phyloP scores from a whole-genome alignment of 306 rosid species.

The Cyamopsis tetragonoloba region DNA sequence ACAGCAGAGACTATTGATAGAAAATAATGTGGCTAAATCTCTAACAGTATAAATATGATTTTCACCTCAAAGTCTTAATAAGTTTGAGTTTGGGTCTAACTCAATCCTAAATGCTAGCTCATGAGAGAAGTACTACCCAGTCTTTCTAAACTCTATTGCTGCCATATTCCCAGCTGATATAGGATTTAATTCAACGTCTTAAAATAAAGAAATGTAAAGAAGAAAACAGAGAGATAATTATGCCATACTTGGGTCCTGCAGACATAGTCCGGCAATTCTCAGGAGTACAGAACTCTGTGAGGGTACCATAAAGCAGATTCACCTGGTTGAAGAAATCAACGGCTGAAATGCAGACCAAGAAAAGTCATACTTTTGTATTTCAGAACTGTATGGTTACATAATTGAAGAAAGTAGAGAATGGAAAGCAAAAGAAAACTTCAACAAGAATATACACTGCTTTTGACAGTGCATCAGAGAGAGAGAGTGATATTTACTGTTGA shows the following conservation, averaged over 20 bases:
- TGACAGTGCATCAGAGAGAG: conserved; percentile 28
- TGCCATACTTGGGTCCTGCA: conserved; percentile 97
- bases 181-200: no score
- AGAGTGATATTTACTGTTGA: conserved; percentile 65
- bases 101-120: no score
- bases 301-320: conserved; percentile 97
- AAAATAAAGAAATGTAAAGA: conserved; percentile 9
- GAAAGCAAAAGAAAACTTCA: conserved; percentile 16
- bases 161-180: no score
- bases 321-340: conserved; percentile 99
- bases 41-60: not conserved
- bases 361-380: conserved; percentile 28
- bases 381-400: conserved; percentile 25
- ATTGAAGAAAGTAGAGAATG: conserved; percentile 14
- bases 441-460: conserved; percentile 22
- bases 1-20: conserved; percentile 17
- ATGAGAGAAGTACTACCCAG: no score
- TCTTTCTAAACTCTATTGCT: no score
- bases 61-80: no score
- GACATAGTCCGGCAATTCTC: conserved; percentile 98
- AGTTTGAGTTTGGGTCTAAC: no score
- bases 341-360: conserved; percentile 49
- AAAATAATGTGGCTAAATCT: conserved; percentile 5
- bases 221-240: conserved; percentile 9
- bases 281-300: conserved; percentile 94